phyloP scores from a whole-genome alignment of 768 basidiomycete genomes.

The Russula brevipes region DNA sequence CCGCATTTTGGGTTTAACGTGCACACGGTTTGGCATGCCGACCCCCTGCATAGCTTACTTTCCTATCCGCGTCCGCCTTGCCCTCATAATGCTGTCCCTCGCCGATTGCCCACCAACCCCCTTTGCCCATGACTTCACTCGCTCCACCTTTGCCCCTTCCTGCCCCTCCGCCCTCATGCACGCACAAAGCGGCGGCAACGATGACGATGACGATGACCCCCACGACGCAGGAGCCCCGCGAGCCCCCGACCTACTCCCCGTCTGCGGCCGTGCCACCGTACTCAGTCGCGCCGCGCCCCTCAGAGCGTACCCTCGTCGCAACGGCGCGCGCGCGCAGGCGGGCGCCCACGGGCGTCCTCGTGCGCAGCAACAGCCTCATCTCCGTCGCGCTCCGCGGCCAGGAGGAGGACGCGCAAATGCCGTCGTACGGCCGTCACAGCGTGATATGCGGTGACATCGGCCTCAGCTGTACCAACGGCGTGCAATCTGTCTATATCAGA shows the following conservation, averaged over 20 bases:
- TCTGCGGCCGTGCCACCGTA: slow-evolving; percentile 54
- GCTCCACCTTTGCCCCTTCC: background rate
- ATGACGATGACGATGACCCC: background rate
- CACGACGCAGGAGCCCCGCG: background rate
- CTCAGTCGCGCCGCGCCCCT: slow-evolving; percentile 47
- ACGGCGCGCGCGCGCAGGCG: slow-evolving; percentile 32
- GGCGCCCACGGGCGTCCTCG: slow-evolving; percentile 39
- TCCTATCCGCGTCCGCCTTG: background rate
- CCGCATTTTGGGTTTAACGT: too few relatives aligned
- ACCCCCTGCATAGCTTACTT: too few relatives aligned
- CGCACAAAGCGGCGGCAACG: background rate
- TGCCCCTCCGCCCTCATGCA: background rate
- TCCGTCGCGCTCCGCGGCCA: slow-evolving; percentile 46
- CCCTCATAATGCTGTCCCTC: too few relatives aligned
- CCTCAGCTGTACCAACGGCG: slow-evolving; percentile 37
- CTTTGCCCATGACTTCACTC: slow-evolving; percentile 8
- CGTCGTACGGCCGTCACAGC: slow-evolving; percentile 43
- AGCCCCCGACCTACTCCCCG: slow-evolving; percentile 50
- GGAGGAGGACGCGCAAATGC: slow-evolving; percentile 36
- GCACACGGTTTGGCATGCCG: too few relatives aligned
- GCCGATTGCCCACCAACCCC: background rate
- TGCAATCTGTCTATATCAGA: slow-evolving; percentile 43
- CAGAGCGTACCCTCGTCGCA: slow-evolving; percentile 50
- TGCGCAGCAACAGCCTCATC: slow-evolving; percentile 36
- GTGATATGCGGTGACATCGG: slow-evolving; percentile 41